phyloP scores from a whole-genome alignment of 139 green algal genomes.

The Auxenochlorella pyrenoidosa region DNA sequence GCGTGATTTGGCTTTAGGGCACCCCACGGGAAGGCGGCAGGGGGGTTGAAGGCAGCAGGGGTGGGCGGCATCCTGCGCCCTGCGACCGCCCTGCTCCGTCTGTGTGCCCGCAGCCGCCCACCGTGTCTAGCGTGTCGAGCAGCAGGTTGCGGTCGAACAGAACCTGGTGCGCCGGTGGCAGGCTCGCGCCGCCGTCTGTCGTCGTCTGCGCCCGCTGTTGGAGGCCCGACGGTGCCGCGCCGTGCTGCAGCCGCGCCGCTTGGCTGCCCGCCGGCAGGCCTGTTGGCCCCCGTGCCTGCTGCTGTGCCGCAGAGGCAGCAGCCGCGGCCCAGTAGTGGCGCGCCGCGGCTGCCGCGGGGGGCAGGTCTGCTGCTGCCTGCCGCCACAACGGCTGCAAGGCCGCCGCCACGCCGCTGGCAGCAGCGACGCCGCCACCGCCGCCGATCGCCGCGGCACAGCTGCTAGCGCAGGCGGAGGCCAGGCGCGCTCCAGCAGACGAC shows the following conservation, averaged over 20 bases:
- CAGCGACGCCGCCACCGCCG: background rate
- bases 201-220: background rate
- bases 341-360: background rate
- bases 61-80: too few species aligned
- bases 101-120: background rate
- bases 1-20: too few species aligned
- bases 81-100: too few species aligned
- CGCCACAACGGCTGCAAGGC: background rate
- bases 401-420: background rate
- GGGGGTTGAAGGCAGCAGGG: too few species aligned
- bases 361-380: background rate
- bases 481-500: background rate
- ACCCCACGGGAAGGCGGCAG: too few species aligned
- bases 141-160: conserved; percentile 32
- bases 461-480: background rate
- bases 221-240: background rate
- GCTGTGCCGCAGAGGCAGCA: background rate
- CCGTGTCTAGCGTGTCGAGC: conserved; percentile 57
- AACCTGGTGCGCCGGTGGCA: background rate
- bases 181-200: too few species aligned
- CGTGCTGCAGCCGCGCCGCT: background rate
- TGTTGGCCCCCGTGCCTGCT: background rate
- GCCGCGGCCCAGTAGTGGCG: conserved; percentile 5
- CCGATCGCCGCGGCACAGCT: background rate
- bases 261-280: background rate